Conservation (phyloP, 208 protist genomes). For the Leishmania amazonensis region DNA sequence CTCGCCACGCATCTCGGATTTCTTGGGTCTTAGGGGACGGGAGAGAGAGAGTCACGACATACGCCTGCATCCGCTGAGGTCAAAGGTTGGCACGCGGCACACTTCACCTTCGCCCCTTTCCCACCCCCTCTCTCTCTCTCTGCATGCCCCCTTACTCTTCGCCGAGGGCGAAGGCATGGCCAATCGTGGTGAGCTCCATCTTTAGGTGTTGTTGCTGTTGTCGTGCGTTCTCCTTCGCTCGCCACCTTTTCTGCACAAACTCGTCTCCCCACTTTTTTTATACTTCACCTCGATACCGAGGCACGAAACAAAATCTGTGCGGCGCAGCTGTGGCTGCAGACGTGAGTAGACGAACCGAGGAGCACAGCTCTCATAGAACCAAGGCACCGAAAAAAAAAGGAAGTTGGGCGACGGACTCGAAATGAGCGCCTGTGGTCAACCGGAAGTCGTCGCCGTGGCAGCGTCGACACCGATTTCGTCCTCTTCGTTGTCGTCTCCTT, state of each 20-base stretch:
- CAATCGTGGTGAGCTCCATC: background rate
- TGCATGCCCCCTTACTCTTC: background rate
- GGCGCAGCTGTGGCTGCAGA: background rate
- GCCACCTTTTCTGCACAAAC: background rate
- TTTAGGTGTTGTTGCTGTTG: background rate
- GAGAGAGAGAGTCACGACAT: background rate
- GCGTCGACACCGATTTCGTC: background rate
- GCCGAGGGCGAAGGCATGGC: background rate
- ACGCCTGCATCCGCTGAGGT: background rate
- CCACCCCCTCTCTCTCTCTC: background rate
- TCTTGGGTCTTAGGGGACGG: background rate
- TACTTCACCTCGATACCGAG: background rate
- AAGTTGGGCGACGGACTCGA: background rate
- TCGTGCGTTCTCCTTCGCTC: background rate
- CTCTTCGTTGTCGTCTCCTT: background rate
- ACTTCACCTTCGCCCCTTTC: background rate
- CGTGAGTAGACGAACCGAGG: background rate
- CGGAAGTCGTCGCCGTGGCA: background rate
- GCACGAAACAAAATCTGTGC: background rate
- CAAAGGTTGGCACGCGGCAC: background rate
- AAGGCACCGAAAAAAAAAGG: background rate
- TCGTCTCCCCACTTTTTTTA: background rate
- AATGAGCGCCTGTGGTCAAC: background rate
- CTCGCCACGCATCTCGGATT: background rate
- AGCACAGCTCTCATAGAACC: background rate